Conservation (phyloP, 345 rosid species). For the Kernera saxatilis region DNA sequence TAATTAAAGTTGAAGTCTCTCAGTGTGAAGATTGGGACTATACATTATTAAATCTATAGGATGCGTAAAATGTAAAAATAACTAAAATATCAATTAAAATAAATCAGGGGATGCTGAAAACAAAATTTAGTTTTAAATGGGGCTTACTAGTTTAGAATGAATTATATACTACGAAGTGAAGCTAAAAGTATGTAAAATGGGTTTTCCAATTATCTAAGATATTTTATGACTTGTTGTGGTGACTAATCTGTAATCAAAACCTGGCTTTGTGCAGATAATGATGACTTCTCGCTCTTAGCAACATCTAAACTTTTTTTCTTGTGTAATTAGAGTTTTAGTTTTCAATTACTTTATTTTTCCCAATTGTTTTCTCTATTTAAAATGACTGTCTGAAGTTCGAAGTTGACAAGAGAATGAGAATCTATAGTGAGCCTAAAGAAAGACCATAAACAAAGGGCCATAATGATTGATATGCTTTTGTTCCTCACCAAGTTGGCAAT, state of each 20-base stretch:
- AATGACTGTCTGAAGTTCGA: constrained; percentile 6
- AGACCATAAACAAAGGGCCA: constrained; percentile 26
- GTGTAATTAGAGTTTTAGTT: neutral
- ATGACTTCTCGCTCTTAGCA: neutral
- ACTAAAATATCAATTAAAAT: neutral
- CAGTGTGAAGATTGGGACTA: neutral
- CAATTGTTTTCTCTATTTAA: constrained; percentile 2
- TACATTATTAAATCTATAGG: neutral
- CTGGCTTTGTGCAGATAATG: constrained; percentile 14
- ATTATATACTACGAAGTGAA: neutral
- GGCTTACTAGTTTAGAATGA: neutral
- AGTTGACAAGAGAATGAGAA: constrained; percentile 33
- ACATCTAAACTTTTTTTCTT: neutral
- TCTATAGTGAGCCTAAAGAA: constrained; percentile 6
- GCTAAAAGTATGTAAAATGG: constrained; percentile 3
- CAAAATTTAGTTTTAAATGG: neutral
- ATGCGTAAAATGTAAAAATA: neutral
- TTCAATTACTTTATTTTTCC: neutral
- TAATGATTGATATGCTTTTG: constrained; percentile 33
- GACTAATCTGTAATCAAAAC: constrained; percentile 12
- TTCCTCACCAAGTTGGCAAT: constrained; percentile 24
- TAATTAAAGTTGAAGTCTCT: neutral
- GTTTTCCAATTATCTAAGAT: neutral
- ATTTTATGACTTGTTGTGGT: neutral
- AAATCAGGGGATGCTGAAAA: neutral